A percentile compares a stretch with the other conserved stretches of the same genome.
These are phyloP conservation scores for Oldenlandia corymbosa DNA, from an alignment of 257 asterid genomes.

Conservation along the genomic window DNA sequence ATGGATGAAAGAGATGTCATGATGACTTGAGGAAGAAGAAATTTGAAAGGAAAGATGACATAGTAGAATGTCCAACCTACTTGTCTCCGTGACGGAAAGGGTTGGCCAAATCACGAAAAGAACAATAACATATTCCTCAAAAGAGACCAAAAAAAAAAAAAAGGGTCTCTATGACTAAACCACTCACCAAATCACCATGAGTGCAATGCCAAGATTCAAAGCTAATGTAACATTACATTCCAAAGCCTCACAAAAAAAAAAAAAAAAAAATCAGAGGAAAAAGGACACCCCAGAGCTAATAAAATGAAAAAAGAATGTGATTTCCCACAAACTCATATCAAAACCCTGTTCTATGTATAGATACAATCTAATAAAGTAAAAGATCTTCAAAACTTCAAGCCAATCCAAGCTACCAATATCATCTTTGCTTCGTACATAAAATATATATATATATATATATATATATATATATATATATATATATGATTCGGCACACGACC, in stretches of 20 bases:
- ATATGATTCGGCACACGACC: no score
- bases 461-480: no score
- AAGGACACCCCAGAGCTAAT: no score
- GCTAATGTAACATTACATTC: constrained; percentile 9
- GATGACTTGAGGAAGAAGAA: no score
- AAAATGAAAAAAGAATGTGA: background rate
- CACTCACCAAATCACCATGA: background rate
- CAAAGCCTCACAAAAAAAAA: constrained; percentile 3
- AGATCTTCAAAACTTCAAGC: constrained; percentile 2
- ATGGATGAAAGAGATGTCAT: no score
- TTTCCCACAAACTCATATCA: constrained; percentile 1
- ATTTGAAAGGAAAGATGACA: no score
- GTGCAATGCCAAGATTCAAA: background rate
- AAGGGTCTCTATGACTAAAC: no score
- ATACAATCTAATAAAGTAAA: background rate
- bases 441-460: background rate
- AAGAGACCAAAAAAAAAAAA: no score
- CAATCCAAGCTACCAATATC: constrained; percentile 12
- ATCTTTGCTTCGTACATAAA: background rate
- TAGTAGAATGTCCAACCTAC: no score
- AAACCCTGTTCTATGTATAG: constrained; percentile 1
- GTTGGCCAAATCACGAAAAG: no score
- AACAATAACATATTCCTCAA: no score
- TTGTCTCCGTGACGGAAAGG: no score
- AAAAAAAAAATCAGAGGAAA: background rate